These are phyloP conservation scores for Apiospora pterosperma DNA, from an alignment of 2,329 filamentous ascomycete species.

Conservation along the genomic window DNA sequence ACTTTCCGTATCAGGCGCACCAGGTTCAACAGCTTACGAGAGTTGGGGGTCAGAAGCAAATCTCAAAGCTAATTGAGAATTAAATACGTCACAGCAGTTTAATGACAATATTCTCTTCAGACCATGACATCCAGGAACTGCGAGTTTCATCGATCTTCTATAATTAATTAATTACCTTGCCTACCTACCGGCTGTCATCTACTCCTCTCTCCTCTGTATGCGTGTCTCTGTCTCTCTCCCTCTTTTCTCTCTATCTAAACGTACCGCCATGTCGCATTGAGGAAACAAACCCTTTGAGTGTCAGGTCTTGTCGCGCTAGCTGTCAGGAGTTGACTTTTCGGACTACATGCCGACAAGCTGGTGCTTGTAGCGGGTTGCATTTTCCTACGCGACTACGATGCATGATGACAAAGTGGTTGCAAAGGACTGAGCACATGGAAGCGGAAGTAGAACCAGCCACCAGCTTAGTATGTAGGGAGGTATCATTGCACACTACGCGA, in stretches of 20 bases:
- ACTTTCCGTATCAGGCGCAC: neutral
- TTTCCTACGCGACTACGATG: neutral
- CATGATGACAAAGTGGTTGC: neutral
- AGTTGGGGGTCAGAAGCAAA: neutral
- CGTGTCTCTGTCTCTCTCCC: too few relatives aligned
- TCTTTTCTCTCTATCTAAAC: too few relatives aligned
- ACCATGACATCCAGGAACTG: neutral
- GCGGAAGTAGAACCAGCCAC: neutral
- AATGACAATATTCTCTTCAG: neutral
- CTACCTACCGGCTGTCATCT: neutral
- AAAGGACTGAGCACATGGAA: neutral
- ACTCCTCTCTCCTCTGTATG: neutral
- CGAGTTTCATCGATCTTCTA: neutral
- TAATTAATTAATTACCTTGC: neutral
- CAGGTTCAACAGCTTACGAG: neutral
- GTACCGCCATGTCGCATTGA: neutral
- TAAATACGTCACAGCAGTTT: neutral
- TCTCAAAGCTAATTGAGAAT: neutral
- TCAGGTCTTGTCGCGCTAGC: slow-evolving; percentile 1
- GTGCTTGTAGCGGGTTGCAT: neutral
- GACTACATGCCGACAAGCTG: neutral
- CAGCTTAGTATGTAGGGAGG: too few relatives aligned
- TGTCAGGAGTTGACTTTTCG: neutral
- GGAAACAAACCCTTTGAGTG: neutral
- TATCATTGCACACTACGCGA: neutral